Evolutionary conservation across 108 stramenopile genomes (phyloP), one percentile per base, ranked within the genome.

Genomic region (Fistulifera solaris): DNA sequence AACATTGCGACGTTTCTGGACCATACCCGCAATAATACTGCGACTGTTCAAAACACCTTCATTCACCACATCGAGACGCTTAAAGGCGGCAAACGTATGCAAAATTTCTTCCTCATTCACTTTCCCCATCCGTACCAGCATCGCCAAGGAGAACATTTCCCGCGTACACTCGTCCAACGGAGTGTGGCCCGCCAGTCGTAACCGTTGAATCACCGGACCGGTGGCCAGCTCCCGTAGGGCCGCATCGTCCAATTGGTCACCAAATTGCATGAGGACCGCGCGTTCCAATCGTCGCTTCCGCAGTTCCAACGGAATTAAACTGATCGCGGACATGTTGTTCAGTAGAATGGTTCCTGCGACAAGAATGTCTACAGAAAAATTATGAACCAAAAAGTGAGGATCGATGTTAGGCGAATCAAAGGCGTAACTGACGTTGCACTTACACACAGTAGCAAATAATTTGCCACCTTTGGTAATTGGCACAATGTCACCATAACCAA

Each of bases 141-240:
- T 93, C 14, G 90, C 90, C 31, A 93, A 74, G 31, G 82, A 76
- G 66, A 93, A 93, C 87, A 88, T 93, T 53, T 93, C 90, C 21
- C 90, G 72, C 0, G 90, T 93, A 50, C 90, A 93, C 52, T 88
- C 82, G 47, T 86, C 77, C 49, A 93, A 66, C 21, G 79, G 59
- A 49, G 75, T 40, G 41, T 83, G 69, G 5, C 71, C 76, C 8
- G 82, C 72, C 52, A 93, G 49, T 48, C 86, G 70, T 10, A 93
- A 73, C 2, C 90, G 64, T 19, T 80, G 72, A 51, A 93, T 71
- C 45, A 93, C 54, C 27, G 82, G 83, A 23, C 90, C 90, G 14
- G 90, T 87, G 8, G 90, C 85, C n/a, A 93, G 64, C 51, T 93
- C 90, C 40, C 77, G 66, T 4, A 93, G 58, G 18, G 87, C 85